phyloP scores from a whole-genome alignment of 176 grass and related monocot genomes.

The Thalia dealbata region DNA sequence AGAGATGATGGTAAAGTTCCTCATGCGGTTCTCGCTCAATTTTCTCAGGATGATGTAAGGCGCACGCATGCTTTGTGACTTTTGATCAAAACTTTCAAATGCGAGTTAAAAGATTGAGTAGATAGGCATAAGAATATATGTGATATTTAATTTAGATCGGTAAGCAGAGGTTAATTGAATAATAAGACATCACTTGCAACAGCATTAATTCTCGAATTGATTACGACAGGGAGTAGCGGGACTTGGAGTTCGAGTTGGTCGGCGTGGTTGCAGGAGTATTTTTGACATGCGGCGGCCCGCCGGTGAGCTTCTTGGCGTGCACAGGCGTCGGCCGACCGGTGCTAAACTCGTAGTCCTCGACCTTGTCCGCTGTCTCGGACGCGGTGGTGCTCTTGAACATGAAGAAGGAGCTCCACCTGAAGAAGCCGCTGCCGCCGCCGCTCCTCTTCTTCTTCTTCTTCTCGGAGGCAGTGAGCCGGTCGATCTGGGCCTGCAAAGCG shows the following conservation, averaged over 20 bases:
- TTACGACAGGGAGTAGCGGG: constrained; percentile 70
- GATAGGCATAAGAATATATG: no score
- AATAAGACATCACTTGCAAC: no score
- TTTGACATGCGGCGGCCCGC: constrained; percentile 5
- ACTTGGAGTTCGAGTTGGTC: constrained; percentile 13
- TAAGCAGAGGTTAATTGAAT: no score
- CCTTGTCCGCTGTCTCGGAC: constrained; percentile 27
- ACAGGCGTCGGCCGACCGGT: constrained; percentile 48
- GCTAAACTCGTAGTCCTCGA: constrained; percentile 46
- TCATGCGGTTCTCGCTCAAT: no score
- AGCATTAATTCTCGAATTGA: no score
- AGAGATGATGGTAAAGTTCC: no score
- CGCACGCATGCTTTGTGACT: no score
- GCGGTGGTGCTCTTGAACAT: constrained; percentile 42
- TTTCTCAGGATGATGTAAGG: no score
- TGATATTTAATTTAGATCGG: no score
- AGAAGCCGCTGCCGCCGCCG: constrained; percentile 23
- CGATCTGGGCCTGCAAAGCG: constrained; percentile 70
- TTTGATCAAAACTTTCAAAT: no score
- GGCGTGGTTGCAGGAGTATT: constrained; percentile 22
- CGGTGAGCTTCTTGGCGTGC: constrained; percentile 32
- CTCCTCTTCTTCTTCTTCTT: constrained; percentile 46
- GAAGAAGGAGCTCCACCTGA: constrained; percentile 66
- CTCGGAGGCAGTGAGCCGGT: constrained; percentile 28
- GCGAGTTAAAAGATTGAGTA: no score